These are phyloP conservation scores for Aaosphaeria arxii DNA, from an alignment of 2,329 filamentous ascomycete species.

Conservation along the genomic window DNA sequence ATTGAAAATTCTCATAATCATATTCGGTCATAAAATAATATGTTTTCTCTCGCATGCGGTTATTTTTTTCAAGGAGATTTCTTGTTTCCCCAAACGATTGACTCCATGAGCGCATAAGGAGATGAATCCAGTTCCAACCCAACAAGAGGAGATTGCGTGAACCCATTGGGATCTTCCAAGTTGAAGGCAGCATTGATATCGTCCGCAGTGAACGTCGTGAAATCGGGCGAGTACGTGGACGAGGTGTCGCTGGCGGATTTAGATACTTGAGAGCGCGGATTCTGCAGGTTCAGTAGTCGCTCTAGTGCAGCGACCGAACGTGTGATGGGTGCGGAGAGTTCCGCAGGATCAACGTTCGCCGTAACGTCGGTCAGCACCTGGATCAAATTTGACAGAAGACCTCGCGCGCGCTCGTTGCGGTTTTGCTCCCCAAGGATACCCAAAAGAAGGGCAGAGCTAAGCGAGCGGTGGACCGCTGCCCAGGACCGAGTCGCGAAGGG, in stretches of 20 bases:
- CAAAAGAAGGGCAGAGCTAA: conserved; percentile 44
- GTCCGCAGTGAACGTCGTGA: conserved; percentile 33
- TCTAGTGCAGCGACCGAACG: conserved; percentile 46
- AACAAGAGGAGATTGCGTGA: conserved; percentile 34
- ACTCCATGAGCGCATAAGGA: conserved; percentile 49
- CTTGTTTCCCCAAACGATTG: conserved; percentile 44
- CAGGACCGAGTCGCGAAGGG: conserved; percentile 43
- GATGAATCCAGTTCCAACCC: conserved; percentile 41
- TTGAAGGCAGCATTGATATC: conserved; percentile 34
- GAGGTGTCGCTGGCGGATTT: conserved; percentile 17
- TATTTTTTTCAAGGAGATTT: conserved; percentile 23
- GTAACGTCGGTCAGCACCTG: conserved; percentile 47
- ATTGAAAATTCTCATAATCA: too few species aligned
- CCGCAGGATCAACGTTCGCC: conserved; percentile 45
- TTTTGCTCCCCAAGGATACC: conserved; percentile 45
- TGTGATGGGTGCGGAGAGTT: conserved; percentile 48
- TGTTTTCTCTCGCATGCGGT: background rate
- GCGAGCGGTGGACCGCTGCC: conserved; percentile 43
- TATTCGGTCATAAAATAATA: too few species aligned
- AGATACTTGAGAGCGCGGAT: conserved; percentile 15
- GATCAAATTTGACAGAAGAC: conserved; percentile 46
- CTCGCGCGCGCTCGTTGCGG: conserved; percentile 44
- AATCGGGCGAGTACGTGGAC: conserved; percentile 27
- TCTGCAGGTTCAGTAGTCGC: conserved; percentile 38
- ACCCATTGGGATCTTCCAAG: conserved; percentile 22